phyloP scores from a whole-genome alignment of 2,329 filamentous ascomycete genomes.

The Chaetomium globosum region DNA sequence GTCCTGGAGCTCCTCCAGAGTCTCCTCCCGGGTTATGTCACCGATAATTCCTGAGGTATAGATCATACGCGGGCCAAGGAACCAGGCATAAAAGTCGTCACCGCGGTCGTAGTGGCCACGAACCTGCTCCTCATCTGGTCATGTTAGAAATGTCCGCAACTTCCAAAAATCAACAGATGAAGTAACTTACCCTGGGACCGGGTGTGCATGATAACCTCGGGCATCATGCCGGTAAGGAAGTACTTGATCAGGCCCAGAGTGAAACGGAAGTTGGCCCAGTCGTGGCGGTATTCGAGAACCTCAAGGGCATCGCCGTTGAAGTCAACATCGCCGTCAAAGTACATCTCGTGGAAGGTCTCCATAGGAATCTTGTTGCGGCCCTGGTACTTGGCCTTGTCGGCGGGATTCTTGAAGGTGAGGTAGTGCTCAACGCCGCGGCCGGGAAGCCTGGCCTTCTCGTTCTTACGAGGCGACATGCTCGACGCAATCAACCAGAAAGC shows the following conservation, averaged over 20 bases:
- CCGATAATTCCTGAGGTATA: slow-evolving; percentile 95
- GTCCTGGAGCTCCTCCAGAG: slow-evolving; percentile 92
- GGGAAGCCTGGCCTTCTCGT: slow-evolving; percentile 85
- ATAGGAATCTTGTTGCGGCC: slow-evolving; percentile 82
- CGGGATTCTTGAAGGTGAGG: slow-evolving; percentile 74
- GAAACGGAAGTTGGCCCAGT: slow-evolving; percentile 95
- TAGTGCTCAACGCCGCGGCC: slow-evolving; percentile 90
- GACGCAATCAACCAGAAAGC: slow-evolving; percentile 82
- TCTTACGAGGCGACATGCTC: slow-evolving; percentile 80
- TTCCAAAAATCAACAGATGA: not conserved
- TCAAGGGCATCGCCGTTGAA: slow-evolving; percentile 94
- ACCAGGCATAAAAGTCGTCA: slow-evolving; percentile 98
- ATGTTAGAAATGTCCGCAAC: not conserved
- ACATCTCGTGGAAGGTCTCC: slow-evolving; percentile 97
- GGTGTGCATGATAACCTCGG: slow-evolving; percentile 90
- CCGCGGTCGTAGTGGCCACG: slow-evolving; percentile 97
- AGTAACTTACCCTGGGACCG: slow-evolving; percentile 71
- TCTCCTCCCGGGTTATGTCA: slow-evolving; percentile 83
- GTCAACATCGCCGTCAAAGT: slow-evolving; percentile 91
- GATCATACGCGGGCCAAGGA: slow-evolving; percentile 97
- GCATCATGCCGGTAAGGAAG: slow-evolving; percentile 84
- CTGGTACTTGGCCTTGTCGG: slow-evolving; percentile 66
- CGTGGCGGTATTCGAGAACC: slow-evolving; percentile 88
- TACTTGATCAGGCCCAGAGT: slow-evolving; percentile 82
- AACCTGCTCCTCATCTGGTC: slow-evolving; percentile 89